Percentiles rank a stretch among this genome's conserved stretches.
These are phyloP conservation scores for Jaenimonas drosophilae DNA, from an alignment of 208 protist genomes.

Conservation along the genomic window DNA sequence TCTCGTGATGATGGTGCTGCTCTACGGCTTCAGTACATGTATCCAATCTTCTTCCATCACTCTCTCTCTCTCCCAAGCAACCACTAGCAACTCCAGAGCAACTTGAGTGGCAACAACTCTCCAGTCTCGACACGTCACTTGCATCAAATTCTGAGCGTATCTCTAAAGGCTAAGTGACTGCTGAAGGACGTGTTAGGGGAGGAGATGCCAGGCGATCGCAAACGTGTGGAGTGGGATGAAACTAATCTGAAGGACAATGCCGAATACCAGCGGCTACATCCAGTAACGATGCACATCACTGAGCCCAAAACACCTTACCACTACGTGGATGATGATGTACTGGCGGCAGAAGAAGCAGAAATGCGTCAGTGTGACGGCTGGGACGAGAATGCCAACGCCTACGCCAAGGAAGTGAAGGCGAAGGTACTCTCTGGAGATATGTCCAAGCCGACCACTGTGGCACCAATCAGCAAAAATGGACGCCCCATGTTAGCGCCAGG, in stretches of 20 bases:
- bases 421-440: constrained; percentile 15
- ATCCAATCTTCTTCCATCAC: too few relatives aligned
- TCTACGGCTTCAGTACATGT: too few relatives aligned
- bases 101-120: too few relatives aligned
- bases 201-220: constrained; percentile 18
- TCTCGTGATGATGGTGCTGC: too few relatives aligned
- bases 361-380: too few relatives aligned
- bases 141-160: too few relatives aligned
- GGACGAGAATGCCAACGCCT: constrained; percentile 63
- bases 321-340: constrained; percentile 37
- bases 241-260: constrained; percentile 68
- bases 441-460: constrained; percentile 17
- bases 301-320: constrained; percentile 84
- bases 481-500: constrained; percentile 51
- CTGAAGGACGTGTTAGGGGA: too few relatives aligned
- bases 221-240: constrained; percentile 77
- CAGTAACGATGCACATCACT: constrained; percentile 77
- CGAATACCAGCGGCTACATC: constrained; percentile 72
- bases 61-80: too few relatives aligned
- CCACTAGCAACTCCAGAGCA: too few relatives aligned
- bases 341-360: constrained; percentile 6
- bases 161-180: too few relatives aligned
- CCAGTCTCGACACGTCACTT: too few relatives aligned
- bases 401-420: constrained; percentile 52
- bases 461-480: constrained; percentile 35